Conservation (phyloP, 2,329 filamentous ascomycete species). For the Saccharata proteae region DNA sequence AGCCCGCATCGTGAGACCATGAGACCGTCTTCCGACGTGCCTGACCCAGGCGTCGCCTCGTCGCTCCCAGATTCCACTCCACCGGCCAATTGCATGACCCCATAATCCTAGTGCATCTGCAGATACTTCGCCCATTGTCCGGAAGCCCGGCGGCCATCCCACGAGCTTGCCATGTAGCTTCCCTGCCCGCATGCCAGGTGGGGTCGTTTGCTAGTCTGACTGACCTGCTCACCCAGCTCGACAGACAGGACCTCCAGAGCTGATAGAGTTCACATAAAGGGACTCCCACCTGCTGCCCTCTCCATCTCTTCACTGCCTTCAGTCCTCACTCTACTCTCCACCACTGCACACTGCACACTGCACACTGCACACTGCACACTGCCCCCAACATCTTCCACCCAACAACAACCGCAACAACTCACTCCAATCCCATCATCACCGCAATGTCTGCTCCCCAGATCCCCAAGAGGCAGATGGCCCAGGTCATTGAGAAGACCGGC, state of each 20-base stretch:
- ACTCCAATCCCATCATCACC: slow-evolving; percentile 6
- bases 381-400: neutral
- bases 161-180: slow-evolving; percentile 5
- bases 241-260: too few relatives aligned
- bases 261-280: slow-evolving; percentile 6
- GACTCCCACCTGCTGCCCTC: neutral
- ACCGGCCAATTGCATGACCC: slow-evolving; percentile 3
- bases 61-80: slow-evolving; percentile 1
- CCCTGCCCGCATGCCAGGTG: slow-evolving; percentile 3
- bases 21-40: slow-evolving; percentile 5
- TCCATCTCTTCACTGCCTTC: neutral
- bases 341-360: too few relatives aligned
- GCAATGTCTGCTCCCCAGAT: slow-evolving; percentile 41
- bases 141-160: slow-evolving; percentile 1
- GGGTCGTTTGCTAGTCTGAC: slow-evolving; percentile 1
- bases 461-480: slow-evolving; percentile 79
- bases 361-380: too few relatives aligned
- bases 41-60: neutral
- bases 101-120: too few relatives aligned
- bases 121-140: slow-evolving; percentile 3
- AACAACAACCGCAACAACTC: neutral
- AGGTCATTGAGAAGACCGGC: slow-evolving; percentile 74
- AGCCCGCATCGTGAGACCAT: slow-evolving; percentile 4
- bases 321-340: slow-evolving; percentile 3
- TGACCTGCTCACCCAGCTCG: too few relatives aligned